Base-by-base conservation (phyloP, 202 grass and related monocot genomes). In the Setaria viridis region DNA sequence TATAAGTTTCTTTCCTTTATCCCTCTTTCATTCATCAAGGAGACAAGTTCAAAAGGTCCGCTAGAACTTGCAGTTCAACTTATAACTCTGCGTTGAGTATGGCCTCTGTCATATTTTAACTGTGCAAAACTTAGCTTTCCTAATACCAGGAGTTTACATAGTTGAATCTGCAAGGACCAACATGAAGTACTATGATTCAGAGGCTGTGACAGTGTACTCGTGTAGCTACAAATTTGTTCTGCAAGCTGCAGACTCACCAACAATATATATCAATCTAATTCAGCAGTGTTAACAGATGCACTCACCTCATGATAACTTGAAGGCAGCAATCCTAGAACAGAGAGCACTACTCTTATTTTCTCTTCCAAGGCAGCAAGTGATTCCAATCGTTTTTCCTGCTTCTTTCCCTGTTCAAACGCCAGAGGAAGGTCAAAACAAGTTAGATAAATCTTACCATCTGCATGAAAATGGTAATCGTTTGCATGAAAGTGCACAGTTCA, bases 281-380 rank as follows among this genome's bases (percentile, higher is more conserved):
- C 8, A 10, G 37, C 5, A 43, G 43, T 62, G 71, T 63, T 7
- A 30, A 70, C 16, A 70, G 16, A 79, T 33, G 7, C 45, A 56
- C 78, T 74, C 56, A 95, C 96, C 90, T 94, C 88, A 53, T 78
- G 25, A 67, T 94, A 95, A 80, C 84, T 93, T 47, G 93, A 81
- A 65, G 96, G 91, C 74, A 89, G 81, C 82, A 99, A 69, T 72
- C 96, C 93, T 34, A 99, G 77, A 80, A 92, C 78, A 87, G 84
- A 88, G 34, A 99, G 90, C 57, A 92, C 81, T 57, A 47, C 70
- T 55, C 79, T 90, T 34, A 96, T 78, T 86, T 91, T 88, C 72
- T 80, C 94, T 92, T 87, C 87, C 77, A 99, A 62, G 56, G 86
- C 79, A 83, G 62, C 88, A 56, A 96, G 87, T 1, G 93, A 96